These are phyloP conservation scores for Amphichorda felina DNA, from an alignment of 2,329 filamentous ascomycete genomes.

Conservation along the genomic window DNA sequence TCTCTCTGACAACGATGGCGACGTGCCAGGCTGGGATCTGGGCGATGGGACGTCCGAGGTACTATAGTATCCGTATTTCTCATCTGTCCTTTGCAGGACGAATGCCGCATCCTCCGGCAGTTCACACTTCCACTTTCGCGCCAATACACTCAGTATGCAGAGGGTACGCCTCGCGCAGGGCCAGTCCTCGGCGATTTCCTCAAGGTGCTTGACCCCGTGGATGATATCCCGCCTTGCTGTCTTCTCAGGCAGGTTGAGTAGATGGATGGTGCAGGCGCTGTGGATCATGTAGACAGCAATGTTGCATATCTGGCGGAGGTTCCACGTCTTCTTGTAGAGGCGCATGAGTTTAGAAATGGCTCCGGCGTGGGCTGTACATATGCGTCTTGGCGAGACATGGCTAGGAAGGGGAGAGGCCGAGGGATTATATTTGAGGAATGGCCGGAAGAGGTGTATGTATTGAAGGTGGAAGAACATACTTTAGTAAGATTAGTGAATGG, in stretches of 20 bases:
- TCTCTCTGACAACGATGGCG: slow-evolving; percentile 16
- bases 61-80: slow-evolving; percentile 64
- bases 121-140: slow-evolving; percentile 80
- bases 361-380: slow-evolving; percentile 81
- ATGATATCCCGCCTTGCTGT: slow-evolving; percentile 81
- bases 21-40: slow-evolving; percentile 17
- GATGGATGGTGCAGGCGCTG: slow-evolving; percentile 86
- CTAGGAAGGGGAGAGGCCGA: slow-evolving; percentile 69
- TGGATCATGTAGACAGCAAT: slow-evolving; percentile 94
- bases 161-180: slow-evolving; percentile 77
- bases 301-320: slow-evolving; percentile 87
- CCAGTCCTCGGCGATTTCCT: slow-evolving; percentile 95
- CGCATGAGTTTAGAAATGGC: slow-evolving; percentile 90
- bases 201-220: slow-evolving; percentile 81
- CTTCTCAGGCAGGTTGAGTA: slow-evolving; percentile 88
- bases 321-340: slow-evolving; percentile 85
- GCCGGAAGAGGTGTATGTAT: slow-evolving; percentile 90
- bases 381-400: slow-evolving; percentile 80
- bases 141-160: slow-evolving; percentile 72
- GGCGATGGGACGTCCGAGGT: slow-evolving; percentile 50
- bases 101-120: slow-evolving; percentile 71
- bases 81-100: slow-evolving; percentile 67
- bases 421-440: slow-evolving; percentile 84
- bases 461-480: slow-evolving; percentile 98
- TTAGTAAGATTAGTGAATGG: too few relatives aligned